A percentile compares a stretch with the other conserved stretches of the same genome.
Evolutionary conservation across 441 rosid species (phyloP).

Genomic region (Populus hybrid): DNA sequence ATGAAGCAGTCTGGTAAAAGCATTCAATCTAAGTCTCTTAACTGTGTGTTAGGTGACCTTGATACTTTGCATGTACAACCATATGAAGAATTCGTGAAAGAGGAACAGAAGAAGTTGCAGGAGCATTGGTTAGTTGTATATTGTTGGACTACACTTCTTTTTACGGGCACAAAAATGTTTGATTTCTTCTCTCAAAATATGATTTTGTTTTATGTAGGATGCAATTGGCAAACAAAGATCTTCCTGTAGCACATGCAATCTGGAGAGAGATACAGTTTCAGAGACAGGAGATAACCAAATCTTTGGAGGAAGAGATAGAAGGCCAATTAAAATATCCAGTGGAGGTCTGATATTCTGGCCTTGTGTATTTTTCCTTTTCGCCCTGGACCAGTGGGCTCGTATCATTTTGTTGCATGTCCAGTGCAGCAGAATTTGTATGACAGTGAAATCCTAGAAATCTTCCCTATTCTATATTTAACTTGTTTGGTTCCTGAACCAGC

Average conservation of each 20-base stretch:
- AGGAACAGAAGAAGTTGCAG: conserved; percentile 80
- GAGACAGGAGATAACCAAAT: conserved; percentile 47
- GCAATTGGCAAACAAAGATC: conserved; percentile 61
- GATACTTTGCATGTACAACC: conserved; percentile 74
- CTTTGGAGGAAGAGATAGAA: conserved; percentile 62
- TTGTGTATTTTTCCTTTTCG: not conserved
- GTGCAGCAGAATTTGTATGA: conserved; percentile 3
- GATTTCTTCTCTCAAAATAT: conserved; percentile 16
- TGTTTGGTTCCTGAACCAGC: conserved; percentile 18
- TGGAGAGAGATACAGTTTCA: conserved; percentile 61
- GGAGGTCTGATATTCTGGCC: conserved; percentile 49
- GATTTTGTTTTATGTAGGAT: conserved; percentile 47
- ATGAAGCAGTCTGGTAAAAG: conserved; percentile 86
- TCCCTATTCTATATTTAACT: not conserved
- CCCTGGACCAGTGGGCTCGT: not conserved
- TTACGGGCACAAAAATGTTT: conserved; percentile 12
- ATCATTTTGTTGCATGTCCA: not conserved
- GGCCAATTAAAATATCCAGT: conserved; percentile 36
- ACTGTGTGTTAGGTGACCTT: conserved; percentile 70
- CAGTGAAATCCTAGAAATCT: not conserved
- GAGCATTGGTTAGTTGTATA: conserved; percentile 70
- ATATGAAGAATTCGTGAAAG: conserved; percentile 86
- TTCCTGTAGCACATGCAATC: conserved; percentile 65
- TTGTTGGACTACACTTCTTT: conserved; percentile 24
- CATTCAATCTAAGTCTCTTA: conserved; percentile 70